Evolutionary conservation across 1,139 yeast species (phyloP).

Genomic region (Pichia terricola): DNA sequence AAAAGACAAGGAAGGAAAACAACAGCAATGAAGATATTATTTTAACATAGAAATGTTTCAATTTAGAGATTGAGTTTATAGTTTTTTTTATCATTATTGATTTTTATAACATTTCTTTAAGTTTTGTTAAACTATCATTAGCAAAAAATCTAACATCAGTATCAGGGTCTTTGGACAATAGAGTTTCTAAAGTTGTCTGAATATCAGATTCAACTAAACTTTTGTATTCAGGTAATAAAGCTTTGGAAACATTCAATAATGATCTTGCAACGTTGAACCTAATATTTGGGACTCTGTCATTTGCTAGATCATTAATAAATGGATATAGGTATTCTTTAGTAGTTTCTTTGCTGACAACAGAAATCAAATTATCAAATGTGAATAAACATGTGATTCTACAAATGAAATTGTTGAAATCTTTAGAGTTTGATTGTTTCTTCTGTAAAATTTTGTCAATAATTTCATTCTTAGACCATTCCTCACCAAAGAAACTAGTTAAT

Average conservation of each 20-base stretch:
- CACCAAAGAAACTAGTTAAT: constrained; percentile 80
- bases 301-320: constrained; percentile 59
- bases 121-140: constrained; percentile 34
- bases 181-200: constrained; percentile 53
- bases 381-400: constrained; percentile 87
- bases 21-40: too few species aligned
- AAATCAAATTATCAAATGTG: constrained; percentile 72
- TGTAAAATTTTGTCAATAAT: constrained; percentile 68
- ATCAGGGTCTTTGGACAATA: constrained; percentile 60
- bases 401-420: constrained; percentile 55
- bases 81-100: too few species aligned
- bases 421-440: constrained; percentile 25
- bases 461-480: constrained; percentile 85
- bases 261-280: constrained; percentile 92
- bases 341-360: constrained; percentile 47
- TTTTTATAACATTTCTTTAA: constrained; percentile 6
- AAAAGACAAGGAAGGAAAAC: too few species aligned
- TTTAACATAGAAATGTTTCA: too few species aligned
- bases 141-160: constrained; percentile 89
- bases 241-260: constrained; percentile 50
- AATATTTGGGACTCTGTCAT: constrained; percentile 87
- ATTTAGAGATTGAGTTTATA: too few species aligned
- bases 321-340: constrained; percentile 66
- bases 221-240: constrained; percentile 29
- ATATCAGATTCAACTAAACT: constrained; percentile 46